phyloP scores from a whole-genome alignment of 805 yeast species.

The Ogataea ramenticola region DNA sequence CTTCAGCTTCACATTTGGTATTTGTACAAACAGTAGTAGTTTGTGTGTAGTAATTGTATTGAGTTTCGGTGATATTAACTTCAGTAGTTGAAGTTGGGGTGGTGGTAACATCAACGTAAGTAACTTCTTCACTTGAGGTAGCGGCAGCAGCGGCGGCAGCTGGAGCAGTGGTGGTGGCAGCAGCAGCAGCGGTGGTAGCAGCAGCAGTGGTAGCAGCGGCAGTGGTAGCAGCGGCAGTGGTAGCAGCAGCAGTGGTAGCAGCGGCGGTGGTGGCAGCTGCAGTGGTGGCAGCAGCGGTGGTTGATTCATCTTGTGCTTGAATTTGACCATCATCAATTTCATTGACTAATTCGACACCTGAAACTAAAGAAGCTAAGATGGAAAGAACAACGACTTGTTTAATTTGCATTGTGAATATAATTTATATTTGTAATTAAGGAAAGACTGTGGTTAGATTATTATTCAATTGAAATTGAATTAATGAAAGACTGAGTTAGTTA shows the following conservation, averaged over 20 bases:
- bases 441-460: not conserved
- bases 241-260: not conserved
- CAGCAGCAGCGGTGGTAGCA: not conserved
- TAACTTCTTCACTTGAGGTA: constrained; percentile 7
- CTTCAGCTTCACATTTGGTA: constrained; percentile 1
- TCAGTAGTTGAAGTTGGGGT: constrained; percentile 37
- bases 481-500: not conserved
- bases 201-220: not conserved
- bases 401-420: constrained; percentile 14
- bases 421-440: not conserved
- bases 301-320: constrained; percentile 12
- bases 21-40: constrained; percentile 8
- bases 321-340: constrained; percentile 19
- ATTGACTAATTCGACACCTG: constrained; percentile 11
- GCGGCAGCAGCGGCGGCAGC: not conserved
- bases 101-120: constrained; percentile 32
- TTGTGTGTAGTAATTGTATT: constrained; percentile 14
- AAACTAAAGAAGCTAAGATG: constrained; percentile 9
- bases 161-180: not conserved
- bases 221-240: not conserved
- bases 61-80: constrained; percentile 30
- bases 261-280: constrained; percentile 2
- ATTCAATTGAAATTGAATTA: too few relatives aligned
- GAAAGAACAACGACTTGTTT: constrained; percentile 11
- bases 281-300: constrained; percentile 1